Conservation (phyloP, 2,329 filamentous ascomycete species). For the Beauveria medogensis region DNA sequence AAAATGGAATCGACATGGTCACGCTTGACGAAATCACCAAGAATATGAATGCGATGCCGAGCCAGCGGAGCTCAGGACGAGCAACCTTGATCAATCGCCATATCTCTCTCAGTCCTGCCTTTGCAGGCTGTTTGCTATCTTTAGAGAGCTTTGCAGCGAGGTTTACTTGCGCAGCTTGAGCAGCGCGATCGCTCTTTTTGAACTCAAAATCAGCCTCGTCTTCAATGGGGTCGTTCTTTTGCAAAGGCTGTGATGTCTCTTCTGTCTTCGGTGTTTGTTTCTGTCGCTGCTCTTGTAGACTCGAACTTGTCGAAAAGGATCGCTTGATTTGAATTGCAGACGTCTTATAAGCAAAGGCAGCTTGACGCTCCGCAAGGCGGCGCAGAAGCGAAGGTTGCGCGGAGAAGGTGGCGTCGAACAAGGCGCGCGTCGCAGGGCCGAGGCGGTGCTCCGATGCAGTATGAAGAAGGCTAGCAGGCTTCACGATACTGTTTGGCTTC, state of each 20-base stretch:
- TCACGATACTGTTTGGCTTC: background rate
- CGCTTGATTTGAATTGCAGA: background rate
- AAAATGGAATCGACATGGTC: constrained; percentile 94
- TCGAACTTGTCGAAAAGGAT: background rate
- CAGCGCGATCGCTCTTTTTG: constrained; percentile 71
- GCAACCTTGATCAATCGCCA: constrained; percentile 86
- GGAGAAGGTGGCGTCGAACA: background rate
- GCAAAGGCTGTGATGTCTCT: constrained; percentile 19
- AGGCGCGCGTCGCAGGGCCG: background rate
- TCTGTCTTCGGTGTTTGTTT: constrained; percentile 17
- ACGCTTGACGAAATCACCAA: constrained; percentile 84
- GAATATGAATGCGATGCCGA: constrained; percentile 73
- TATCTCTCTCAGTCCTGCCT: constrained; percentile 65
- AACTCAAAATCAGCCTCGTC: constrained; percentile 36
- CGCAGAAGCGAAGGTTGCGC: background rate
- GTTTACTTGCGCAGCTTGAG: constrained; percentile 82
- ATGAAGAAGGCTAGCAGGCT: background rate
- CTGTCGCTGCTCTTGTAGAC: background rate
- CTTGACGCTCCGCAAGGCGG: background rate
- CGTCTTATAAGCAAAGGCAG: background rate
- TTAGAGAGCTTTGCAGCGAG: constrained; percentile 80
- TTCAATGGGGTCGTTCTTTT: constrained; percentile 29
- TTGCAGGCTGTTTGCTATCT: constrained; percentile 54
- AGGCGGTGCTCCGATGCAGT: background rate
- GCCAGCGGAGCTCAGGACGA: constrained; percentile 69